A percentile compares a stretch with the other conserved stretches of the same genome.
Evolutionary conservation across 1,284 basidiomycete species (phyloP).

Genomic region (Papiliotrema laurentii): DNA sequence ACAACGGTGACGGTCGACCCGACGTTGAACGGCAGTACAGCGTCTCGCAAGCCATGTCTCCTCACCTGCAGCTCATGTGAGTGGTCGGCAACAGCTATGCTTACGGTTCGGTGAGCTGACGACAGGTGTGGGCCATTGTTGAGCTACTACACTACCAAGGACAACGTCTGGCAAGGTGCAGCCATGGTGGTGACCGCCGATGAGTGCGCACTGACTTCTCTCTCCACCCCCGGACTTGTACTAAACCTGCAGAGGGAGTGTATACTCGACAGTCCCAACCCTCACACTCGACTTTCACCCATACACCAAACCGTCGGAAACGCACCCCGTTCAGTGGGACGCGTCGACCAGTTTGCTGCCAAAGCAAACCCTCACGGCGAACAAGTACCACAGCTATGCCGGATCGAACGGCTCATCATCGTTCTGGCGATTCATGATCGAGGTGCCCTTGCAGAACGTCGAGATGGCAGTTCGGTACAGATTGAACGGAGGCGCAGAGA

Average conservation of each 20-base stretch:
- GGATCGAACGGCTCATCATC: conserved; percentile 68
- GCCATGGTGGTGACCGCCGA: conserved; percentile 67
- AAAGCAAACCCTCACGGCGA: conserved; percentile 53
- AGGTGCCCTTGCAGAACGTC: conserved; percentile 65
- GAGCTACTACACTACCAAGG: conserved; percentile 79
- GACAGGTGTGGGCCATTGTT: conserved; percentile 68
- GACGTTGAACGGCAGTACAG: conserved; percentile 27
- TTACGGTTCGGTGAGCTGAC: background rate
- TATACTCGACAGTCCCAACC: conserved; percentile 69
- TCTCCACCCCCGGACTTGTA: background rate
- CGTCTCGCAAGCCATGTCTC: conserved; percentile 40
- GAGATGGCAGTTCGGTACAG: conserved; percentile 78
- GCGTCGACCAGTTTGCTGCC: conserved; percentile 14
- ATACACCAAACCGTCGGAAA: conserved; percentile 24
- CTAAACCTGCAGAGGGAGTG: conserved; percentile 52
- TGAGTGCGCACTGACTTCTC: background rate
- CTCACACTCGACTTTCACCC: conserved; percentile 58
- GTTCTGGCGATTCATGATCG: conserved; percentile 92
- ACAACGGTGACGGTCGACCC: conserved; percentile 8
- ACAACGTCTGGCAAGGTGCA: conserved; percentile 77
- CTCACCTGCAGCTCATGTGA: conserved; percentile 50
- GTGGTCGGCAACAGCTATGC: conserved; percentile 7
- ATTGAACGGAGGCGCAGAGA: conserved; percentile 69
- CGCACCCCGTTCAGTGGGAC: conserved; percentile 14
- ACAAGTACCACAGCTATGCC: conserved; percentile 75